Conservation (phyloP, 2,329 filamentous ascomycete species). For the Penicillium sp. region DNA sequence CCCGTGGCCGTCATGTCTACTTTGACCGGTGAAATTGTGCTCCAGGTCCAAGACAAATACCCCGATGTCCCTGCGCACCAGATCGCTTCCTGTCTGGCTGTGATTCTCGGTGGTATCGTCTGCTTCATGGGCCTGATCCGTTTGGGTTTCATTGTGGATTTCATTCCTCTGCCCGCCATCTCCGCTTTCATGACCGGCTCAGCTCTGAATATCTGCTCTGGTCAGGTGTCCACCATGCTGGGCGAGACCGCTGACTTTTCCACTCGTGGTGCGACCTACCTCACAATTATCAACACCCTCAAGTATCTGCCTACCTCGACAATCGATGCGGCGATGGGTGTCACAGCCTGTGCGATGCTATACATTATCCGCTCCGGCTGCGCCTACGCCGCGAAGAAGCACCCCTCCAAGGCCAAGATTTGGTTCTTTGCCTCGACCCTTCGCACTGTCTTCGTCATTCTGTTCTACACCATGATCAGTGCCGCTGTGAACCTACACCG, state of each 20-base stretch:
- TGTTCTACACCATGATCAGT: constrained; percentile 90
- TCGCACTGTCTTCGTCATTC: constrained; percentile 86
- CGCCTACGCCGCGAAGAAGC: constrained; percentile 68
- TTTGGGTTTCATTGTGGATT: constrained; percentile 86
- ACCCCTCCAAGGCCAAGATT: constrained; percentile 70
- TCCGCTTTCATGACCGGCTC: constrained; percentile 98
- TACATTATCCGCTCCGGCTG: constrained; percentile 74
- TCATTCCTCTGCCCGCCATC: constrained; percentile 88
- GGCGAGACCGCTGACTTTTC: constrained; percentile 71
- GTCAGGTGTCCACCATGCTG: constrained; percentile 81
- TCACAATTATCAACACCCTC: constrained; percentile 80
- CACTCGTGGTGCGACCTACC: constrained; percentile 77
- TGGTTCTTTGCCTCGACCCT: constrained; percentile 93
- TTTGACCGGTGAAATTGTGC: constrained; percentile 80
- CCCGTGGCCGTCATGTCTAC: constrained; percentile 96
- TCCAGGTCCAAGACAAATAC: constrained; percentile 60
- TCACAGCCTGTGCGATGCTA: constrained; percentile 78
- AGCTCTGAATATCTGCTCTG: constrained; percentile 82
- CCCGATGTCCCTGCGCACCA: constrained; percentile 63
- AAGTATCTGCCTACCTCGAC: constrained; percentile 69
- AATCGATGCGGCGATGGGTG: constrained; percentile 83
- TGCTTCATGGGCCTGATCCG: constrained; percentile 77
- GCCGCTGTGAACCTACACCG: constrained; percentile 78
- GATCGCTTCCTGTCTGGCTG: constrained; percentile 76
- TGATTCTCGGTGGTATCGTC: constrained; percentile 79